Percentiles rank a stretch among this genome's conserved stretches.
These are phyloP conservation scores for Neopestalotiopsis sp. DNA, from an alignment of 2,329 filamentous ascomycete species.

Conservation along the genomic window DNA sequence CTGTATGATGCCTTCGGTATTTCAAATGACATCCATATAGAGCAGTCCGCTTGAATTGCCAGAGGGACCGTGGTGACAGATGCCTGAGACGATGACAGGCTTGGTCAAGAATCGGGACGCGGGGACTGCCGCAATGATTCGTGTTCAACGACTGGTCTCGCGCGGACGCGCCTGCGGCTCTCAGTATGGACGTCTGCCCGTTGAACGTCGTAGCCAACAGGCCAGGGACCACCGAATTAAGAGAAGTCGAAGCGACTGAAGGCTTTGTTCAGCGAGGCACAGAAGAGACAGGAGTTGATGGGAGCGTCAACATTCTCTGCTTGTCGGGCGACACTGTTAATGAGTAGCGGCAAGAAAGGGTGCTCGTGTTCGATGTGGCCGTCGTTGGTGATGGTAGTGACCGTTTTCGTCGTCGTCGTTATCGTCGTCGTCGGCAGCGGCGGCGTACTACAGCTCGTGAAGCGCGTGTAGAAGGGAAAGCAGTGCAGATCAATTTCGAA, in stretches of 20 bases:
- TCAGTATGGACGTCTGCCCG: not conserved
- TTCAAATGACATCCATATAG: constrained; percentile 11
- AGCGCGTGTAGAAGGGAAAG: not conserved
- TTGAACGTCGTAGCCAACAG: no score
- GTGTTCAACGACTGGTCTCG: not conserved
- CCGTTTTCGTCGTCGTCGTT: constrained; percentile 1
- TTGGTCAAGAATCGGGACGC: not conserved
- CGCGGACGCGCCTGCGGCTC: not conserved
- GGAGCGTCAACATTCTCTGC: constrained; percentile 6
- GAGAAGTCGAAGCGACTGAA: not conserved
- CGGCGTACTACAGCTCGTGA: not conserved
- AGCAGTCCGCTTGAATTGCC: not conserved
- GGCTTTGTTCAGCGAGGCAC: not conserved
- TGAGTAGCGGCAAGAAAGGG: not conserved
- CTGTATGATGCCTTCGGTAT: not conserved
- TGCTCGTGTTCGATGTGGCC: no score
- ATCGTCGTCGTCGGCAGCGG: not conserved
- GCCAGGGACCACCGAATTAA: no score
- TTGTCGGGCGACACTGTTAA: not conserved
- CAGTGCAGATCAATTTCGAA: constrained; percentile 17
- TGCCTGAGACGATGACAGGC: not conserved
- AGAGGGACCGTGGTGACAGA: not conserved
- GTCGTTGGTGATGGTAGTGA: not conserved
- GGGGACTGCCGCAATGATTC: not conserved
- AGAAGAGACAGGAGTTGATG: not conserved